Conservation (phyloP, 192 early-diverging fungal species). For the Diversispora eburnea region DNA sequence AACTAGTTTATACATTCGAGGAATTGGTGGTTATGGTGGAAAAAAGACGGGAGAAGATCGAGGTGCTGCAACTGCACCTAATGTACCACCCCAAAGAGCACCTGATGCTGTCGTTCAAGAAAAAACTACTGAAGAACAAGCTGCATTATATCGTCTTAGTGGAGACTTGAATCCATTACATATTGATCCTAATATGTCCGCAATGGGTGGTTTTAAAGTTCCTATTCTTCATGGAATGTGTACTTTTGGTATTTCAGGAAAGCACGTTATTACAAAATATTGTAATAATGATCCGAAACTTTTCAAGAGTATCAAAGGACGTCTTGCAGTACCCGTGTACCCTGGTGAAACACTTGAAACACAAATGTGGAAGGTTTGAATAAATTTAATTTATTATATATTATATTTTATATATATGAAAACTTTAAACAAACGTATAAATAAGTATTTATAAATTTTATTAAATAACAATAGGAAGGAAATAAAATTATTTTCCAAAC, state of each 20-base stretch:
- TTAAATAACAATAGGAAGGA: constrained; percentile 51
- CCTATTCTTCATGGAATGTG: constrained; percentile 98
- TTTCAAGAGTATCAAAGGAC: constrained; percentile 86
- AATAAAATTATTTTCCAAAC: constrained; percentile 92
- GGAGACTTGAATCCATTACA: constrained; percentile 98
- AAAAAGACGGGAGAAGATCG: constrained; percentile 69
- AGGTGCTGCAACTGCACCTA: constrained; percentile 74
- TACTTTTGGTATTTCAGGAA: constrained; percentile 87
- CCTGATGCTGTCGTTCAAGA: constrained; percentile 82
- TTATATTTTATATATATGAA: neutral
- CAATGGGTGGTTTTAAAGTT: constrained; percentile 91
- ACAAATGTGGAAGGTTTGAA: constrained; percentile 78
- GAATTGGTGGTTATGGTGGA: constrained; percentile 84
- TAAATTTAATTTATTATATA: constrained; percentile 5
- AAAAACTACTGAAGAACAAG: constrained; percentile 88
- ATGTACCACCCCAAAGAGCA: constrained; percentile 74
- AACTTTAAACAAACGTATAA: neutral
- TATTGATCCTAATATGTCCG: constrained; percentile 92
- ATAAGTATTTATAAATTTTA: neutral
- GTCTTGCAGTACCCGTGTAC: constrained; percentile 84
- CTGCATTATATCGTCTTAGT: constrained; percentile 91
- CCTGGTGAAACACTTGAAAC: constrained; percentile 98
- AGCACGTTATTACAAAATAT: constrained; percentile 81
- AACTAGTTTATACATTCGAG: constrained; percentile 92
- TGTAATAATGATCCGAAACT: constrained; percentile 62